phyloP scores from a whole-genome alignment of 495 filamentous ascomycete species.

The Hypoxylon cercidicola region DNA sequence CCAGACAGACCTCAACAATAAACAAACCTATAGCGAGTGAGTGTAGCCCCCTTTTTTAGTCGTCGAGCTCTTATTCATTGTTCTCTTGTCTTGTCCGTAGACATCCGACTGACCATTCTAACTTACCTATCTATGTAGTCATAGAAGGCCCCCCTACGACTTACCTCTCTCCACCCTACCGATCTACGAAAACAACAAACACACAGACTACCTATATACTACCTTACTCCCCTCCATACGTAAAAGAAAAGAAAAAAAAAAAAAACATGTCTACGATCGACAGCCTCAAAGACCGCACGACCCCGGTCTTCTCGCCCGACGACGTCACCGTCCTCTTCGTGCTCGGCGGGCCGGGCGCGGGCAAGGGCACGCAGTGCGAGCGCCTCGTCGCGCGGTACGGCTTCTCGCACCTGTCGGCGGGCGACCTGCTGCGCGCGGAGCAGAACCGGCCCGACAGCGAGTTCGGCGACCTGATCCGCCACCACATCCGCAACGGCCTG shows the following conservation, averaged over 20 bases:
- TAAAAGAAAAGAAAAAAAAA: background rate
- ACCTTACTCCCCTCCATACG: background rate
- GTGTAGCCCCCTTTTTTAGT: slow-evolving; percentile 7
- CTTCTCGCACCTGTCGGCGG: slow-evolving; percentile 92
- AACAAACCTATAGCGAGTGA: slow-evolving; percentile 16
- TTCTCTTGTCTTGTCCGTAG: too few relatives aligned
- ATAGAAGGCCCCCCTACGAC: too few relatives aligned
- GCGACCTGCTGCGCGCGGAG: slow-evolving; percentile 92
- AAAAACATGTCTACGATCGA: slow-evolving; percentile 51
- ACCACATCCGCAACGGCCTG: slow-evolving; percentile 88
- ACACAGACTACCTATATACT: too few relatives aligned
- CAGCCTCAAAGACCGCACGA: slow-evolving; percentile 57
- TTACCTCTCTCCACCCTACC: too few relatives aligned
- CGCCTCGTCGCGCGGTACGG: slow-evolving; percentile 89
- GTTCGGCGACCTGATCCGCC: slow-evolving; percentile 89
- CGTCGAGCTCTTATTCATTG: too few relatives aligned
- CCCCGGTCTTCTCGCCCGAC: slow-evolving; percentile 80
- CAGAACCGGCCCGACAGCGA: slow-evolving; percentile 84
- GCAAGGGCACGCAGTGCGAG: slow-evolving; percentile 88
- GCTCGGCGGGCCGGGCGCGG: slow-evolving; percentile 80
- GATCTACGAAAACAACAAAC: too few relatives aligned
- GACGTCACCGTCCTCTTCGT: slow-evolving; percentile 90
- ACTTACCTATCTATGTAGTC: too few relatives aligned
- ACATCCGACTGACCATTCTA: too few relatives aligned
- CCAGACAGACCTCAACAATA: slow-evolving; percentile 25